Base-by-base conservation (phyloP, 345 rosid species). In the Populus ilicifolia region DNA sequence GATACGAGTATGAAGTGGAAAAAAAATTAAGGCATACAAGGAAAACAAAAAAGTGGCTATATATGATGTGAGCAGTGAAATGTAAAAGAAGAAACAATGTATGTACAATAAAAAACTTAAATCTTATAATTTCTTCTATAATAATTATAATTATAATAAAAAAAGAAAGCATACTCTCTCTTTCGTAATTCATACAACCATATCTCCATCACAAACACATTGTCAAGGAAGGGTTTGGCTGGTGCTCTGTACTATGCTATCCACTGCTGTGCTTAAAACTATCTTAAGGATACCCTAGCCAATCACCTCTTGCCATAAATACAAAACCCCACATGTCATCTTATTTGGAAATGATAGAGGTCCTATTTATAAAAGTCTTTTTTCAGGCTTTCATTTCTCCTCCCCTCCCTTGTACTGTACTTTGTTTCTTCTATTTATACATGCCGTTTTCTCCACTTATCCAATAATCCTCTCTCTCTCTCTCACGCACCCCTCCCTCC, bases 391-490 rank as follows among this genome's bases (percentile, higher is more conserved):
- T 77, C 35, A 62, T 70, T 77, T 67, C 80, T 70, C 72, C 77
- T 33, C 74, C 46, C 43, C 18, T 36, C 63, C 70, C 73, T 84
- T 77, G 74, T n/a, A n/a, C n/a, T 82, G 70, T 48, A 48, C 52
- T 54, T 36, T 30, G 71, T 75, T 72, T 75, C 76, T 87, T 48
- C 54, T 16, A 87, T 90, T 82, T 87, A 84, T 89, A 85, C 89
- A 88, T 88, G 96, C 93, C n/a, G n/a, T n/a, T n/a, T n/a, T n/a
- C n/a, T n/a, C n/a, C n/a, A n/a, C n/a, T n/a, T n/a, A n/a, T n/a
- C n/a, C n/a, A n/a, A n/a, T n/a, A n/a, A n/a, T n/a, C n/a, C n/a
- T n/a, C n/a, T 43, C 14, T 17, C 27, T 77, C 30, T 36, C 41
- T 29, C 12, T 70, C n/a, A n/a, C n/a, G n/a, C n/a, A n/a, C n/a